Conservation (phyloP, 2,329 filamentous ascomycete genomes). For the Alternaria consortialis region DNA sequence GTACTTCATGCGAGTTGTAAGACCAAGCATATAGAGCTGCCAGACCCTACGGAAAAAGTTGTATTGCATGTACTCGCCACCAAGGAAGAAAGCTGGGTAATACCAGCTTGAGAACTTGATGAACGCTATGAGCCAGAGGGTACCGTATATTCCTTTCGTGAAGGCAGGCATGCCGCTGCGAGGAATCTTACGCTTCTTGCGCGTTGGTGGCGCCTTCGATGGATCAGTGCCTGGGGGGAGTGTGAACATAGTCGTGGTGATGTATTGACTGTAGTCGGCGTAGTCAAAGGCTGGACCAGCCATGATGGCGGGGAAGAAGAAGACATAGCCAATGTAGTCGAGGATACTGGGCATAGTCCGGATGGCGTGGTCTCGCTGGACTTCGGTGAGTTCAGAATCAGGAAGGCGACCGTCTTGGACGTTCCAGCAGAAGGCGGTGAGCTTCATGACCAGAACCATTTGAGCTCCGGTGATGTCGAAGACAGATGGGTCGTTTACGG, state of each 20-base stretch:
- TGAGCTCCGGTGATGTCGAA: slow-evolving; percentile 93
- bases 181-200: slow-evolving; percentile 91
- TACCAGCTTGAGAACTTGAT: slow-evolving; percentile 76
- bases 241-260: slow-evolving; percentile 94
- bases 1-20: slow-evolving; percentile 88
- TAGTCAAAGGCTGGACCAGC: slow-evolving; percentile 94
- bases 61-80: slow-evolving; percentile 72
- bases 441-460: slow-evolving; percentile 98
- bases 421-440: slow-evolving; percentile 97
- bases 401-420: slow-evolving; percentile 89
- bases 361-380: slow-evolving; percentile 84
- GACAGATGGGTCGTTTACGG: slow-evolving; percentile 68
- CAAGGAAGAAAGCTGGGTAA: slow-evolving; percentile 68
- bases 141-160: slow-evolving; percentile 75
- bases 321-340: slow-evolving; percentile 86
- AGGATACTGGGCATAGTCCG: slow-evolving; percentile 76
- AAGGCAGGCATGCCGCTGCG: slow-evolving; percentile 86
- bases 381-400: slow-evolving; percentile 80
- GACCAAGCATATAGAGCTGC: slow-evolving; percentile 82
- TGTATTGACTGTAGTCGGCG: slow-evolving; percentile 89
- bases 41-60: slow-evolving; percentile 77
- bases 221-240: slow-evolving; percentile 83
- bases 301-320: slow-evolving; percentile 94
- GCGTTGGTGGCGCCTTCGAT: slow-evolving; percentile 81
- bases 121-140: slow-evolving; percentile 82